Percentiles rank a stretch among this genome's conserved stretches.
Evolutionary conservation across 2,329 filamentous ascomycete genomes (phyloP).

Genomic region (Blastomyces emzantsi): DNA sequence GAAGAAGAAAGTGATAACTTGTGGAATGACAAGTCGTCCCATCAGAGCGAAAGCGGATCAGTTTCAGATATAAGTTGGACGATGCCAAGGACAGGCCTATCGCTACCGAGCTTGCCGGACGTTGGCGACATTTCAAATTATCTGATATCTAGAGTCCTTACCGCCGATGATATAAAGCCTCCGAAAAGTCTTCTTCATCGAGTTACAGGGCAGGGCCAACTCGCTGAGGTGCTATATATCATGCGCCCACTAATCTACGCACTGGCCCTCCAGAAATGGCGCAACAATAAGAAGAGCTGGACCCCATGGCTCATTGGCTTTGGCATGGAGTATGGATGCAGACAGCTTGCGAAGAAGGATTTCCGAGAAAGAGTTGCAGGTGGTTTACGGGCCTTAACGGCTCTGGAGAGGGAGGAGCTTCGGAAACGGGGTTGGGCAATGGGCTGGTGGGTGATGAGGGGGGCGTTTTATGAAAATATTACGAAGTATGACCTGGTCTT

Average conservation of each 20-base stretch:
- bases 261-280: slow-evolving; percentile 64
- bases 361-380: slow-evolving; percentile 55
- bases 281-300: slow-evolving; percentile 70
- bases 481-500: slow-evolving; percentile 48
- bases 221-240: slow-evolving; percentile 88
- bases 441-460: slow-evolving; percentile 93
- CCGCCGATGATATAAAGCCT: slow-evolving; percentile 92
- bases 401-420: slow-evolving; percentile 83
- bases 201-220: slow-evolving; percentile 59
- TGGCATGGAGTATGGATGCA: slow-evolving; percentile 73
- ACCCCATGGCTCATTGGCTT: slow-evolving; percentile 83
- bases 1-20: slow-evolving; percentile 44
- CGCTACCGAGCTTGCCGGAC: slow-evolving; percentile 72
- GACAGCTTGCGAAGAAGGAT: slow-evolving; percentile 68
- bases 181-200: slow-evolving; percentile 78
- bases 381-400: slow-evolving; percentile 66
- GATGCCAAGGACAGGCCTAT: slow-evolving; percentile 91
- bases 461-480: slow-evolving; percentile 92
- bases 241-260: slow-evolving; percentile 82
- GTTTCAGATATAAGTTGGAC: slow-evolving; percentile 54
- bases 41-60: slow-evolving; percentile 32
- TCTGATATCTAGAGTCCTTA: slow-evolving; percentile 80
- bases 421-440: slow-evolving; percentile 79
- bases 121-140: slow-evolving; percentile 77
- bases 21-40: slow-evolving; percentile 42